A percentile compares a stretch with the other conserved stretches of the same genome.
Conservation (phyloP, 73 alveolate genomes). For the Paramecium octaurelia region DNA sequence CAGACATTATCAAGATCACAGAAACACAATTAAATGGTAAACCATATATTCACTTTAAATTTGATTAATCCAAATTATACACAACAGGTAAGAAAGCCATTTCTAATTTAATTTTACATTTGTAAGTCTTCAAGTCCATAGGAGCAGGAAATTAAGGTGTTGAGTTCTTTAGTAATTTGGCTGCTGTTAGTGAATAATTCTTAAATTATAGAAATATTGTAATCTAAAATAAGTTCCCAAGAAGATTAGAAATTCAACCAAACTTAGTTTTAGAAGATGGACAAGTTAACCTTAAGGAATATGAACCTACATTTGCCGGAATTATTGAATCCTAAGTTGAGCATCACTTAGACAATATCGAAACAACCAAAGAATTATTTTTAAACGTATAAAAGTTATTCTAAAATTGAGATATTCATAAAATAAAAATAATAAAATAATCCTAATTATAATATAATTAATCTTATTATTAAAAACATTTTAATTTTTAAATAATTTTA, state of each 20-base stretch:
- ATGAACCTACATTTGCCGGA: background rate
- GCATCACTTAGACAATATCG: slow-evolving; percentile 21
- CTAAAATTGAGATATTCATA: background rate
- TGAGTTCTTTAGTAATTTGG: slow-evolving; percentile 25
- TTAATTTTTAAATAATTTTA: no score
- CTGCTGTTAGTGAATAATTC: slow-evolving; percentile 36
- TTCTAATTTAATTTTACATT: slow-evolving; percentile 1
- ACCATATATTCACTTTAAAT: slow-evolving; percentile 68
- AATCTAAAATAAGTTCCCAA: slow-evolving; percentile 53
- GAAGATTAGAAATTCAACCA: slow-evolving; percentile 52
- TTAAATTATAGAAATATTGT: slow-evolving; percentile 42
- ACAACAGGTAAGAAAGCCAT: slow-evolving; percentile 67
- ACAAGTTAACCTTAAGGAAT: background rate
- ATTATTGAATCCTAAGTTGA: background rate
- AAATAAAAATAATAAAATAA: no score
- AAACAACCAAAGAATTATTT: background rate
- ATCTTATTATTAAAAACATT: no score
- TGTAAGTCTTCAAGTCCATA: slow-evolving; percentile 25
- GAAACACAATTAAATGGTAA: slow-evolving; percentile 63
- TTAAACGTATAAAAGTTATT: background rate
- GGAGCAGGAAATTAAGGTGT: slow-evolving; percentile 57
- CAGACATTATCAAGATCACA: slow-evolving; percentile 58
- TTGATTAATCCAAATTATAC: slow-evolving; percentile 68
- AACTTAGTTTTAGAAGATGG: background rate
- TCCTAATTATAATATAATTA: no score